Conservation (phyloP, 2,329 filamentous ascomycete species). For the Ophiostoma populinum region DNA sequence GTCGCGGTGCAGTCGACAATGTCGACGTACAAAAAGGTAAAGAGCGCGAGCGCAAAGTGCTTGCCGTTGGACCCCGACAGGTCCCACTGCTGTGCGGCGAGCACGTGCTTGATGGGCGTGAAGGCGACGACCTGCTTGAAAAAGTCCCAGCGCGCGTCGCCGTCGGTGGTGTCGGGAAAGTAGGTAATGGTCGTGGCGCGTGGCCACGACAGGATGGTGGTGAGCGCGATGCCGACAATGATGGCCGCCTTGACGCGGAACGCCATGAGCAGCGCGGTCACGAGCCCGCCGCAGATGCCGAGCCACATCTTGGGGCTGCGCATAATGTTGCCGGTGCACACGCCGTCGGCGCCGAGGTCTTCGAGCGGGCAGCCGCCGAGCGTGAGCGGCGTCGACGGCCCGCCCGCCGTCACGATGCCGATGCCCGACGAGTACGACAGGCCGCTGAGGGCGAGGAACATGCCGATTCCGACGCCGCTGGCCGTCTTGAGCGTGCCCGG, state of each 20-base stretch:
- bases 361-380: constrained; percentile 55
- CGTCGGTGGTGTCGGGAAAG: constrained; percentile 49
- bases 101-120: constrained; percentile 47
- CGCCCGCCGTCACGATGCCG: constrained; percentile 55
- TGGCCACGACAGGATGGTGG: constrained; percentile 62
- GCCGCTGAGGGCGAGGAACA: constrained; percentile 47
- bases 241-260: constrained; percentile 62
- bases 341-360: constrained; percentile 24
- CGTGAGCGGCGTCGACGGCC: constrained; percentile 50
- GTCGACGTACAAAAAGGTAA: constrained; percentile 67
- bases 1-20: constrained; percentile 66
- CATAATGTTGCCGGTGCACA: constrained; percentile 6
- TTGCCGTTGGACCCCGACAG: constrained; percentile 33
- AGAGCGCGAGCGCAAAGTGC: constrained; percentile 53
- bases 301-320: constrained; percentile 48
- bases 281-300: constrained; percentile 60
- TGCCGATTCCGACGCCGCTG: constrained; percentile 46
- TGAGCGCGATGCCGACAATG: constrained; percentile 52
- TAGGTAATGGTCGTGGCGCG: constrained; percentile 51
- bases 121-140: constrained; percentile 58
- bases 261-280: constrained; percentile 67
- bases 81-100: constrained; percentile 51
- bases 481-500: constrained; percentile 48
- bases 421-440: constrained; percentile 69
- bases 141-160: constrained; percentile 49